phyloP scores from a whole-genome alignment of 2,329 filamentous ascomycete genomes.

The Teratosphaeria gauchensis region DNA sequence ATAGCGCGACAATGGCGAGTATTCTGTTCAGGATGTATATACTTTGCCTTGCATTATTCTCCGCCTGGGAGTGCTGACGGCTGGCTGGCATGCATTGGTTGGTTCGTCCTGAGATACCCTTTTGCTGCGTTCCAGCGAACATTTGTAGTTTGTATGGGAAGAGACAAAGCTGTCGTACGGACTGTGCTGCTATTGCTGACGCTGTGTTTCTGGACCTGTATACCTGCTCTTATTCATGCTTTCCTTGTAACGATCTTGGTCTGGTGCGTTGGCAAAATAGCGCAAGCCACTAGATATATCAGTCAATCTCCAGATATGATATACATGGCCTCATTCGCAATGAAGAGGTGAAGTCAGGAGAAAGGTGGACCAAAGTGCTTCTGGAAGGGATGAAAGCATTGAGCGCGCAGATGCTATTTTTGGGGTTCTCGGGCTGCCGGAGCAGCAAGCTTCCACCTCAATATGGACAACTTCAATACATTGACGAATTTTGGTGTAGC shows the following conservation, averaged over 20 bases:
- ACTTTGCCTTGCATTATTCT: not conserved
- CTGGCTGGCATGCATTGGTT: not conserved
- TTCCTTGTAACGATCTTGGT: too few relatives aligned
- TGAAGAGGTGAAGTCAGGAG: not conserved
- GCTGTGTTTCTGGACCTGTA: not conserved
- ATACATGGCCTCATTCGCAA: not conserved
- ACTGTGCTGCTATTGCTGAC: not conserved
- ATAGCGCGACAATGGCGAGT: not conserved
- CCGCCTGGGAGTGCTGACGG: not conserved
- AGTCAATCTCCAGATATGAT: too few relatives aligned
- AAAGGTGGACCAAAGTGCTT: not conserved
- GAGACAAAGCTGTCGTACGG: not conserved
- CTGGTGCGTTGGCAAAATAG: too few relatives aligned
- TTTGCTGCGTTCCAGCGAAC: not conserved
- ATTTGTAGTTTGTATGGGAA: not conserved
- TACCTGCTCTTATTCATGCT: not conserved
- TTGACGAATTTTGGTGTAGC: not conserved
- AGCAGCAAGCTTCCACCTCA: not conserved
- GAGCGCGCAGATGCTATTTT: not conserved
- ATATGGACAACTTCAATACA: not conserved
- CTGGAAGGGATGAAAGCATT: not conserved
- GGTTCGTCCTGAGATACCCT: not conserved
- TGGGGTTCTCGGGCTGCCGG: not conserved
- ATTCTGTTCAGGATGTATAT: not conserved
- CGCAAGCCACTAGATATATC: too few relatives aligned